Evolutionary conservation across 305 asterid genomes (phyloP).

Genomic region (Rubia occidens): DNA sequence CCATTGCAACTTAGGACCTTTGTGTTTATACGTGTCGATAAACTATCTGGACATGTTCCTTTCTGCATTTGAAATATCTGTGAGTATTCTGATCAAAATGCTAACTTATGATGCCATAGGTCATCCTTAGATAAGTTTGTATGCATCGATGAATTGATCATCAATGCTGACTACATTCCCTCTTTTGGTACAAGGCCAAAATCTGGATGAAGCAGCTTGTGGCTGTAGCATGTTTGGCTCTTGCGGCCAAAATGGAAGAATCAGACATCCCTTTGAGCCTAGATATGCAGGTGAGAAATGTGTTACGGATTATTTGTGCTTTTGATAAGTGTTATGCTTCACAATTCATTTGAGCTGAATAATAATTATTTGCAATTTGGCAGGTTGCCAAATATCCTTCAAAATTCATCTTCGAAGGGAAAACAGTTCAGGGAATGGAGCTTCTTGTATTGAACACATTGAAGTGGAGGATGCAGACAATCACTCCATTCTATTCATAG

Average conservation of each 20-base stretch:
- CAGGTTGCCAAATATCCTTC: conserved; percentile 38
- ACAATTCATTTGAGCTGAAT: conserved; percentile 10
- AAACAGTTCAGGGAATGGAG: conserved; percentile 67
- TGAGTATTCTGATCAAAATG: conserved; percentile 26
- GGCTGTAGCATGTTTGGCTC: conserved; percentile 64
- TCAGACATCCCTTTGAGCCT: conserved; percentile 43
- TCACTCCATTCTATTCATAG: conserved; percentile 59
- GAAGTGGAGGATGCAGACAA: conserved; percentile 59
- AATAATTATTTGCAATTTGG: not conserved
- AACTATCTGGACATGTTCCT: conserved; percentile 72
- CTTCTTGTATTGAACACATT: conserved; percentile 42
- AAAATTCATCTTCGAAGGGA: conserved; percentile 40
- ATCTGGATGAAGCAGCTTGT: conserved; percentile 54
- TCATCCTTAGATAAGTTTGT: not conserved
- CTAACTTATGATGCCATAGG: not conserved
- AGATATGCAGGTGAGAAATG: conserved; percentile 53
- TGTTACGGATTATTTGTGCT: not conserved
- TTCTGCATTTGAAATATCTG: conserved; percentile 53
- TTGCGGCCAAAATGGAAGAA: conserved; percentile 82
- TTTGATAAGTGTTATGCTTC: not conserved
- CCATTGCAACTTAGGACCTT: conserved; percentile 52
- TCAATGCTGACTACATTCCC: conserved; percentile 15
- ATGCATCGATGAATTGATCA: not conserved
- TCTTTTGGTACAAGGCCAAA: conserved; percentile 33
- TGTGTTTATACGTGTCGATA: conserved; percentile 51